Evolutionary conservation across 495 filamentous ascomycete genomes (phyloP), one percentile per base, ranked within the genome.

Genomic region (Tuber indicum): DNA sequence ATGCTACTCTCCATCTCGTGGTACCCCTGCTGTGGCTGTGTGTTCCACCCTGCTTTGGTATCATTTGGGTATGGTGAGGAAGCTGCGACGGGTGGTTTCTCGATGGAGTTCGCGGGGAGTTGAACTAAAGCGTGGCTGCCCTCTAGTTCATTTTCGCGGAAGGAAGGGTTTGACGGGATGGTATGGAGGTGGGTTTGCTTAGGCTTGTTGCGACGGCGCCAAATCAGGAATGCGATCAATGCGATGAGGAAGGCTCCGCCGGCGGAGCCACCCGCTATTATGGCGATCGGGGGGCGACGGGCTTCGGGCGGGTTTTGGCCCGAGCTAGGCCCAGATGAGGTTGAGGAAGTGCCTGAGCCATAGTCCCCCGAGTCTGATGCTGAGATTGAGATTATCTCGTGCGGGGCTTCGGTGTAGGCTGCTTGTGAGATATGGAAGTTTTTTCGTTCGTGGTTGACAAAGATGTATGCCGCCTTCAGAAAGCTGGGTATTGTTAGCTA

Each of bases 401-500:
- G 66, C 16, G 77, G 26, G 36, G 32, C 32, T 14, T n/a, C 47
- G 44, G 69, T 75, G 69, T 82, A 82, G 72, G 74, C 43, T 21
- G 79, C 80, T 73, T 79, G 80, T 9, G 81, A 82, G 46, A 82
- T 43, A 16, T 82, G 58, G 39, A 82, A 82, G 44, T 14, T 75
- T 19, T 72, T 74, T 36, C 52, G 49, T 49, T 82, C 80, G 32
- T 82, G 45, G n/a, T 82, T 82, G 74, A 82, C 76, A 36, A 76
- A 82, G 43, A 82, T 43, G 47, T 82, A 82, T 26, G 80, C 81
- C 17, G 81, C 81, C 71, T 82, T 82, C 32, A 82, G 74, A 71
- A 82, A 82, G 17, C 81, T 82, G 26, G 17, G 36, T 21, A 36
- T 42, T 58, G 45, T 79, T 52, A 80, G 78, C 62, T 46, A 36